These are phyloP conservation scores for Xylaria nigripes DNA, from an alignment of 495 filamentous ascomycete species.

Conservation along the genomic window DNA sequence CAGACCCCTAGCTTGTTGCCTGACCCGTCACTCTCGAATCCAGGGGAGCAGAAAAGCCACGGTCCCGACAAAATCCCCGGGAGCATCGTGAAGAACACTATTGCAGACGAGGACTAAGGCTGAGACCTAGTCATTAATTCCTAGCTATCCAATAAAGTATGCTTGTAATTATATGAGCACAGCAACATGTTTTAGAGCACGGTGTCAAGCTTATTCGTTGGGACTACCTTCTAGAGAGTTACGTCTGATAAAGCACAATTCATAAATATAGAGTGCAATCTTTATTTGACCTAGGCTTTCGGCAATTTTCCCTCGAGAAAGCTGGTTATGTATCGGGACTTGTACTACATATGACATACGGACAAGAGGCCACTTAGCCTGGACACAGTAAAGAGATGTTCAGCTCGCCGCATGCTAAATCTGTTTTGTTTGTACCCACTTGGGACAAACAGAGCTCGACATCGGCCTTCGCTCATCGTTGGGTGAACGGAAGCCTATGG, in stretches of 20 bases:
- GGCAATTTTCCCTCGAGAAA: slow-evolving; percentile 1
- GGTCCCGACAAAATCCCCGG: slow-evolving; percentile 27
- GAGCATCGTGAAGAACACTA: slow-evolving; percentile 41
- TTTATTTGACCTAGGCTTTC: not conserved
- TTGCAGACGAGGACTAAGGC: slow-evolving; percentile 38
- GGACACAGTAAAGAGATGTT: not conserved
- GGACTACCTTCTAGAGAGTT: not conserved
- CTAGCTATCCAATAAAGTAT: no score
- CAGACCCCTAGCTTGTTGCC: slow-evolving; percentile 16
- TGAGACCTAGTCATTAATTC: not conserved
- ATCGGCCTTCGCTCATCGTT: not conserved
- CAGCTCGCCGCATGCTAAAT: slow-evolving; percentile 1
- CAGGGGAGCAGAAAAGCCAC: slow-evolving; percentile 21
- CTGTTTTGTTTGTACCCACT: slow-evolving; percentile 13
- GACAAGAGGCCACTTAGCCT: slow-evolving; percentile 11
- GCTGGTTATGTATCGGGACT: slow-evolving; percentile 2
- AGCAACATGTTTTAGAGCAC: no score
- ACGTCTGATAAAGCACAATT: no score
- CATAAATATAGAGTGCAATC: not conserved
- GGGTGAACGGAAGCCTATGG: not conserved
- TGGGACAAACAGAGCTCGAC: slow-evolving; percentile 10
- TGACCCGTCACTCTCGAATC: slow-evolving; percentile 27
- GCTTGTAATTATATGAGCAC: no score
- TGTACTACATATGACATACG: slow-evolving; percentile 5
- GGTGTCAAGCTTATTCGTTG: no score